phyloP scores from a whole-genome alignment of 306 rosid genomes.

The Ormosia emarginata region DNA sequence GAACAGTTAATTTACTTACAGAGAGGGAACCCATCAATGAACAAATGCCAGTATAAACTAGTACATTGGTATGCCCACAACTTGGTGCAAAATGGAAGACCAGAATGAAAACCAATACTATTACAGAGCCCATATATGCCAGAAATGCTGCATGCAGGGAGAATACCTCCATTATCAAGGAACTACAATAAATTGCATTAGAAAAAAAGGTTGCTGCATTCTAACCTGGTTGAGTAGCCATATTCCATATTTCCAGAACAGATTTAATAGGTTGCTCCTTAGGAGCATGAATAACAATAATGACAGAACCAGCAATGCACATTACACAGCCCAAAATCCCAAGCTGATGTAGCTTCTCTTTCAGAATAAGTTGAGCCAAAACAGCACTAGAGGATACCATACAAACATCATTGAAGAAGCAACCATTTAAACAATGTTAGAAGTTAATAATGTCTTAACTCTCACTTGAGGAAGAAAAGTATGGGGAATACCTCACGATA shows the following conservation, averaged over 20 bases:
- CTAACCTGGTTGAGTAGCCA: slow-evolving; percentile 91
- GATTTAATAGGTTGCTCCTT: slow-evolving; percentile 60
- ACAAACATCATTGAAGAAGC: slow-evolving; percentile 5
- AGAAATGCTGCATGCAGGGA: slow-evolving; percentile 61
- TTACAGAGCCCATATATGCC: slow-evolving; percentile 60
- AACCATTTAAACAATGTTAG: neutral
- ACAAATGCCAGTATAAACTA: slow-evolving; percentile 77
- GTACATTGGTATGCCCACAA: slow-evolving; percentile 76
- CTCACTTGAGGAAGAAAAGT: slow-evolving; percentile 11
- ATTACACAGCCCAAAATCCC: slow-evolving; percentile 80
- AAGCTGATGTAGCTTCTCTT: slow-evolving; percentile 67
- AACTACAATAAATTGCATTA: neutral
- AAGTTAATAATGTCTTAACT: neutral
- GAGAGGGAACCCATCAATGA: slow-evolving; percentile 94
- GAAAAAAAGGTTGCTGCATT: slow-evolving; percentile 1
- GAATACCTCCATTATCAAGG: slow-evolving; percentile 8
- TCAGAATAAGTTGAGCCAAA: slow-evolving; percentile 77
- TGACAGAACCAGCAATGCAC: slow-evolving; percentile 77
- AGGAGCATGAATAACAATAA: slow-evolving; percentile 78
- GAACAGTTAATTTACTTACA: slow-evolving; percentile 34
- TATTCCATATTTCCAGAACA: slow-evolving; percentile 71
- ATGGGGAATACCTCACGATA: slow-evolving; percentile 62
- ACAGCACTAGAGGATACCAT: slow-evolving; percentile 57
- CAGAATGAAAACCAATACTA: slow-evolving; percentile 67
- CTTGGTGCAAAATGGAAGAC: slow-evolving; percentile 72